These are phyloP conservation scores for Talaromyces sp. DNA, from an alignment of 2,329 filamentous ascomycete genomes.

Conservation along the genomic window DNA sequence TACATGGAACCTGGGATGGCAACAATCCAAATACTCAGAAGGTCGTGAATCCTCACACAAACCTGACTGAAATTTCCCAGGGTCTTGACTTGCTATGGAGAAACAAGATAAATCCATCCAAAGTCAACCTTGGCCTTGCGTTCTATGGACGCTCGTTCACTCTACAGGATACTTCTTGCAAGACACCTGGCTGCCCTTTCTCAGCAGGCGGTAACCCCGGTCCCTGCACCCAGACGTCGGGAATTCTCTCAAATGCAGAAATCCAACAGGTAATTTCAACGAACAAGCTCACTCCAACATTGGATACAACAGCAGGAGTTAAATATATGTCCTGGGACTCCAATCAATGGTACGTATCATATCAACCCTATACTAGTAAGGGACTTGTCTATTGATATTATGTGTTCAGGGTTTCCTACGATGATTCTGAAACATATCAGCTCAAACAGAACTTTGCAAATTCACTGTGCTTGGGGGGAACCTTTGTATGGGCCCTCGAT, in stretches of 20 bases:
- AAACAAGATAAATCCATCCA: conserved; percentile 17
- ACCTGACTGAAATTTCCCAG: conserved; percentile 29
- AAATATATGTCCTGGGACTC: conserved; percentile 15
- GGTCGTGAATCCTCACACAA: conserved; percentile 22
- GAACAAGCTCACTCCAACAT: conserved; percentile 10
- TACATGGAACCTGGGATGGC: conserved; percentile 28
- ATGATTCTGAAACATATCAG: conserved; percentile 33
- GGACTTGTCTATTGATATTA: no score
- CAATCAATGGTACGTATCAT: conserved; percentile 15
- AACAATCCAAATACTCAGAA: conserved; percentile 13
- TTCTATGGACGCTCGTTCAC: conserved; percentile 24
- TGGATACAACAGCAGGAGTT: conserved; percentile 16
- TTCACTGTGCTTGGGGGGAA: conserved; percentile 26
- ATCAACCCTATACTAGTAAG: no score
- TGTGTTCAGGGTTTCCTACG: conserved; percentile 15
- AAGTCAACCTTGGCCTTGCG: conserved; percentile 25
- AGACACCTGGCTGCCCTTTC: conserved; percentile 16
- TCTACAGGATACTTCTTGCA: conserved; percentile 20
- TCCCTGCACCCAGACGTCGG: conserved; percentile 15
- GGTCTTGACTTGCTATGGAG: conserved; percentile 23
- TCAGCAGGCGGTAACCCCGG: conserved; percentile 14
- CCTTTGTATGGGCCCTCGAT: conserved; percentile 17
- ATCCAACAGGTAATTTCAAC: conserved; percentile 19
- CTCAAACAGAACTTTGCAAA: conserved; percentile 33
- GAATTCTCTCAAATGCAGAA: conserved; percentile 17